Conservation (phyloP, 352 stramenopile genomes). For the Plasmopara viticola region DNA sequence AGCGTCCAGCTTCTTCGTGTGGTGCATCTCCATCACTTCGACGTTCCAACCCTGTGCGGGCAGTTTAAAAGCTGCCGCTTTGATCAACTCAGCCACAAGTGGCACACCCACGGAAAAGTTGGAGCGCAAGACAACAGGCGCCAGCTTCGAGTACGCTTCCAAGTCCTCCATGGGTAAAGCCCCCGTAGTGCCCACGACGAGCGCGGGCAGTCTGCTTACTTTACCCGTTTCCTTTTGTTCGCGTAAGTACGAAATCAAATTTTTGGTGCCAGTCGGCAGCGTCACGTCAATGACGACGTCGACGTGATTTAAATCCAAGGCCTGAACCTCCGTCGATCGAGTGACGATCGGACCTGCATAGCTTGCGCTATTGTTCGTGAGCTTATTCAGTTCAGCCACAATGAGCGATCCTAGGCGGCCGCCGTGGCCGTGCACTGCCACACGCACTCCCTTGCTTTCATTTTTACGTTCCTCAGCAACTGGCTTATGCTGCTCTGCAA, state of each 20-base stretch:
- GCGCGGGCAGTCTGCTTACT: conserved; percentile 57
- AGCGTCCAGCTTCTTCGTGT: conserved; percentile 84
- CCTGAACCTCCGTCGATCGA: conserved; percentile 32
- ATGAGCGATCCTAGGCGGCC: conserved; percentile 71
- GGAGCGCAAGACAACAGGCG: conserved; percentile 61
- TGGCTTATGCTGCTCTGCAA: conserved; percentile 27
- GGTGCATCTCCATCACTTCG: conserved; percentile 75
- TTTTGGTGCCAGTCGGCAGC: conserved; percentile 60
- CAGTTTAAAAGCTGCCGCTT: conserved; percentile 69
- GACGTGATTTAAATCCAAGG: conserved; percentile 33
- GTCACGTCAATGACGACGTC: conserved; percentile 80
- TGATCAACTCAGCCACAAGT: conserved; percentile 67
- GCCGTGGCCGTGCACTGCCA: conserved; percentile 66
- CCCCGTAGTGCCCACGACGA: conserved; percentile 76
- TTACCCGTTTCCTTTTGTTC: conserved; percentile 57
- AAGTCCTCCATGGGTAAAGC: conserved; percentile 47
- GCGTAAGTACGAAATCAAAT: conserved; percentile 49
- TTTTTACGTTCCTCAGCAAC: conserved; percentile 6
- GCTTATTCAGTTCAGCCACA: conserved; percentile 50
- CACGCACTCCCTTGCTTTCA: conserved; percentile 31
- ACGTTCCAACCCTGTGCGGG: conserved; percentile 71
- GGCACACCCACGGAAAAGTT: conserved; percentile 84
- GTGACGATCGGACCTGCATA: conserved; percentile 59
- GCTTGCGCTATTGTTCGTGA: conserved; percentile 36
- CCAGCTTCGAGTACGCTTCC: conserved; percentile 53